Percentiles rank a stretch among this genome's conserved stretches.
Evolutionary conservation across 2,329 filamentous ascomycete genomes (phyloP).

Genomic region (Colletotrichum salicis): DNA sequence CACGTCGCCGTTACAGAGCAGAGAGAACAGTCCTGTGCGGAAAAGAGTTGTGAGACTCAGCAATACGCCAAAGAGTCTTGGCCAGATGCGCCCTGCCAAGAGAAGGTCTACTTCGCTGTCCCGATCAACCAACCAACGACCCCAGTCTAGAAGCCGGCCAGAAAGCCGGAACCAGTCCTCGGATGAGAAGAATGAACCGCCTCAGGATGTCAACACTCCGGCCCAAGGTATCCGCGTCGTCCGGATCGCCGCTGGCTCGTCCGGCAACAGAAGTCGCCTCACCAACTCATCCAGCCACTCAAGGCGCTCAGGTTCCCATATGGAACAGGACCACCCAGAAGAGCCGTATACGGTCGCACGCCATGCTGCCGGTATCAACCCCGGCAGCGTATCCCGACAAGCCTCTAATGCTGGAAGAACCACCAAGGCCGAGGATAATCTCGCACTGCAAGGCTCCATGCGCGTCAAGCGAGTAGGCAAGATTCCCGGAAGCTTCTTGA

Average conservation of each 20-base stretch:
- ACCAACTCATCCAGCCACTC: conserved; percentile 49
- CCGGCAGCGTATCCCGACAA: conserved; percentile 65
- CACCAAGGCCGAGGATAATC: conserved; percentile 68
- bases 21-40: conserved; percentile 63
- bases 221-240: conserved; percentile 63
- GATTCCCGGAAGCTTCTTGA: conserved; percentile 79
- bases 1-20: conserved; percentile 57
- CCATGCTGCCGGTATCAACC: conserved; percentile 56
- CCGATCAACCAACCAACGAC: conserved; percentile 42
- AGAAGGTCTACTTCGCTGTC: conserved; percentile 64
- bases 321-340: conserved; percentile 59
- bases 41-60: conserved; percentile 69
- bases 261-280: conserved; percentile 53
- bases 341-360: conserved; percentile 62
- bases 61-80: conserved; percentile 58
- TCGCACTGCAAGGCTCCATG: conserved; percentile 77
- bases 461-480: conserved; percentile 81
- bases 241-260: conserved; percentile 64
- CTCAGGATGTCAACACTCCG: conserved; percentile 64
- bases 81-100: conserved; percentile 52
- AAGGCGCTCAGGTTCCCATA: conserved; percentile 51
- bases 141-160: conserved; percentile 49
- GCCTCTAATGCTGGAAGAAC: conserved; percentile 60
- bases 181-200: conserved; percentile 51
- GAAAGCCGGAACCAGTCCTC: conserved; percentile 53